Conservation (phyloP, 352 stramenopile genomes). For the Peronosclerospora sorghi region DNA sequence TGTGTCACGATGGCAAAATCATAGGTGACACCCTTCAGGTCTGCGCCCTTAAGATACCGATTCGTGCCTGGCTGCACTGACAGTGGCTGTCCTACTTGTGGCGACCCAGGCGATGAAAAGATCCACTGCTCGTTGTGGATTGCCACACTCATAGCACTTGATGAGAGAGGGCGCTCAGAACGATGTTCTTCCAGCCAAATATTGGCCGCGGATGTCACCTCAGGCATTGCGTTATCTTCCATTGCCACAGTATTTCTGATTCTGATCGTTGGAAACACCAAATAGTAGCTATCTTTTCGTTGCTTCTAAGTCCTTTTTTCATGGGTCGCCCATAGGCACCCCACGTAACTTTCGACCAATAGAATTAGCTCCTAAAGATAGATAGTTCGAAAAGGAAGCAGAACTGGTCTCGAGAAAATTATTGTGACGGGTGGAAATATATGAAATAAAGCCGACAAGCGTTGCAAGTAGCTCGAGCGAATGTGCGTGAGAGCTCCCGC, state of each 20-base stretch:
- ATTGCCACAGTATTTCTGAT: conserved; percentile 4
- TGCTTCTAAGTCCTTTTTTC: too few relatives aligned
- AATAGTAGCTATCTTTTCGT: conserved; percentile 3
- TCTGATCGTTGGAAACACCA: conserved; percentile 3
- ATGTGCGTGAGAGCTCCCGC: too few relatives aligned
- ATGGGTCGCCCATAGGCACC: too few relatives aligned
- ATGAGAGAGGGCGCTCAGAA: conserved; percentile 33
- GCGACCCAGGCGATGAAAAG: conserved; percentile 34
- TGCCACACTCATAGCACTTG: conserved; percentile 34
- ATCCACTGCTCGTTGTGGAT: conserved; percentile 53
- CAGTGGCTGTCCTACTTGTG: conserved; percentile 15
- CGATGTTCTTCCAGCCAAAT: conserved; percentile 3
- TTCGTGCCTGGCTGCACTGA: conserved; percentile 28
- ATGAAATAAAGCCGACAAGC: too few relatives aligned
- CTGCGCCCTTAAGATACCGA: conserved; percentile 42
- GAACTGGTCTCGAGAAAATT: too few relatives aligned
- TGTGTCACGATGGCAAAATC: conserved; percentile 73
- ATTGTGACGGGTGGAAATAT: too few relatives aligned
- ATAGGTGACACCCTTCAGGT: conserved; percentile 40
- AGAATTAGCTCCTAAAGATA: too few relatives aligned
- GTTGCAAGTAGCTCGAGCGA: too few relatives aligned
- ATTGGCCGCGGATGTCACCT: conserved; percentile 21
- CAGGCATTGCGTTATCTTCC: conserved; percentile 25
- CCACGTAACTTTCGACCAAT: too few relatives aligned
- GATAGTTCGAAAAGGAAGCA: too few relatives aligned